Evolutionary conservation across 257 asterid species (phyloP).

Genomic region (Haberlea rhodopensis): DNA sequence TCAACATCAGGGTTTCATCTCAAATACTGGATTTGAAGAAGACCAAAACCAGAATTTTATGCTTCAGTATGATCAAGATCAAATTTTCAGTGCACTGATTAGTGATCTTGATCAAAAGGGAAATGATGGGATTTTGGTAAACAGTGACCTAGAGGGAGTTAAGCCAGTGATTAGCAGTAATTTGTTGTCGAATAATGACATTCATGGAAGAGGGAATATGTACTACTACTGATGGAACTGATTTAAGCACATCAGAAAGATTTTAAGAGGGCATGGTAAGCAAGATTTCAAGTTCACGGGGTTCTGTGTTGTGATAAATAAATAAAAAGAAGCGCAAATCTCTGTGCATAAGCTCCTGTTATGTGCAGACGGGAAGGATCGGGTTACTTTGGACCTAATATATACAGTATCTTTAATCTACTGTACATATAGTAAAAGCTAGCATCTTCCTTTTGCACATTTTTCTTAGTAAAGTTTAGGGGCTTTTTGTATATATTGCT

Average conservation of each 20-base stretch:
- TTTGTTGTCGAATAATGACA: slow-evolving; percentile 47
- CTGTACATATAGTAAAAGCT: slow-evolving; percentile 38
- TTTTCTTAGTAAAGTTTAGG: slow-evolving; percentile 23
- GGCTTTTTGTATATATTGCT: slow-evolving; percentile 13
- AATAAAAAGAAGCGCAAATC: no score
- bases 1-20: slow-evolving; percentile 21
- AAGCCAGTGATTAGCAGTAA: slow-evolving; percentile 43
- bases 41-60: slow-evolving; percentile 34
- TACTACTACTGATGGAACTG: slow-evolving; percentile 45
- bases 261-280: slow-evolving; percentile 43
- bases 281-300: slow-evolving; percentile 38
- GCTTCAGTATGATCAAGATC: slow-evolving; percentile 30
- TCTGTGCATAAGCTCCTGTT: no score
- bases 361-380: no score
- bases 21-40: slow-evolving; percentile 29
- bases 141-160: slow-evolving; percentile 48
- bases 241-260: slow-evolving; percentile 35
- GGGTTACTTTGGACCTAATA: no score
- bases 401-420: no score
- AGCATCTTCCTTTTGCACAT: slow-evolving; percentile 34
- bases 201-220: slow-evolving; percentile 39
- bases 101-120: slow-evolving; percentile 29
- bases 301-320: slow-evolving; percentile 47
- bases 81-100: slow-evolving; percentile 19
- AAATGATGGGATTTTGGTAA: slow-evolving; percentile 26